phyloP scores from a whole-genome alignment of 805 yeast species.

The Lipomyces lipofer region DNA sequence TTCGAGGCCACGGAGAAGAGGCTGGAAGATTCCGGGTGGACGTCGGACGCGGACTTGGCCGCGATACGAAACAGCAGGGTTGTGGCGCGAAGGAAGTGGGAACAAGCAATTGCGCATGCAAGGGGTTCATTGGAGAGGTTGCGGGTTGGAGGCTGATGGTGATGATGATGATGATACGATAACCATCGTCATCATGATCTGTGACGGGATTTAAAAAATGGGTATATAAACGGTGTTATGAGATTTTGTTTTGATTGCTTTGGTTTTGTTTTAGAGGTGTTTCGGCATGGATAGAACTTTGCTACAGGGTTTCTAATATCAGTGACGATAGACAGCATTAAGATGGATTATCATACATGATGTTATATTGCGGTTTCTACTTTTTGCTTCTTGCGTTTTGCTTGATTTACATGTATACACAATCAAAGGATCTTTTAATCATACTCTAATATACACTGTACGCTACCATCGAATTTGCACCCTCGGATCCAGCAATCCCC shows the following conservation, averaged over 20 bases:
- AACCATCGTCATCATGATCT: too few species aligned
- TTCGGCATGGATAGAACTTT: not conserved
- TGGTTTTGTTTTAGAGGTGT: not conserved
- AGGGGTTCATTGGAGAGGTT: not conserved
- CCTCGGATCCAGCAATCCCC: conserved; percentile 28
- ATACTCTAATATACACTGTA: not conserved
- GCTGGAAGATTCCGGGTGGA: conserved; percentile 28
- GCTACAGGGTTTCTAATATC: too few species aligned
- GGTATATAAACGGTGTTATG: conserved; percentile 3
- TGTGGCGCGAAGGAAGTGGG: conserved; percentile 27
- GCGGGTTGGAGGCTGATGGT: too few species aligned
- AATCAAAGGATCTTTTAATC: too few species aligned
- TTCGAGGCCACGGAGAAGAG: conserved; percentile 27
- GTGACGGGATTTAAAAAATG: too few species aligned
- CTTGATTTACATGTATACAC: not conserved
- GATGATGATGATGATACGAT: too few species aligned
- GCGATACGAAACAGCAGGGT: conserved; percentile 24
- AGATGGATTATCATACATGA: too few species aligned
- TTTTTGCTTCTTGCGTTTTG: too few species aligned
- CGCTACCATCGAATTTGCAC: conserved; percentile 17
- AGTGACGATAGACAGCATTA: too few species aligned
- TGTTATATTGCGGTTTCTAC: too few species aligned
- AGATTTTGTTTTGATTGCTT: not conserved
- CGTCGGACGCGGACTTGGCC: conserved; percentile 22
- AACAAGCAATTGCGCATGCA: conserved; percentile 19